Conservation (phyloP, 495 filamentous ascomycete genomes). For the Echria macrotheca region DNA sequence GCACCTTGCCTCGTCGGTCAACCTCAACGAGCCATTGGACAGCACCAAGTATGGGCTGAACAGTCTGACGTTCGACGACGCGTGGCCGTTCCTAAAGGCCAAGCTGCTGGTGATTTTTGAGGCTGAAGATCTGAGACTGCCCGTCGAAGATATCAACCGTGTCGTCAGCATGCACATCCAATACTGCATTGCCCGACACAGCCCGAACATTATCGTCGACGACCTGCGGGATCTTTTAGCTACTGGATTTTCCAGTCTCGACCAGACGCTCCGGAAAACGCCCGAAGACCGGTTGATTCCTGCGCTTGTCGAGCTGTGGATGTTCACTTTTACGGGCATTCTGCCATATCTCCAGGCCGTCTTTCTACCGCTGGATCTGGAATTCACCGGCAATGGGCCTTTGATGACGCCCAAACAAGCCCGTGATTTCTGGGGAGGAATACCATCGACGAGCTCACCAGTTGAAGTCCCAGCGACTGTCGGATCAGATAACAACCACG, state of each 20-base stretch:
- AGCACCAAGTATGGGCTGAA: slow-evolving; percentile 60
- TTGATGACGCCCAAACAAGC: slow-evolving; percentile 72
- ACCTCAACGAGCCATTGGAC: slow-evolving; percentile 44
- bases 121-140: slow-evolving; percentile 80
- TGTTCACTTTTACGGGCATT: slow-evolving; percentile 81
- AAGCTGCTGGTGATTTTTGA: slow-evolving; percentile 90
- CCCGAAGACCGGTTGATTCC: slow-evolving; percentile 81
- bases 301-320: slow-evolving; percentile 87
- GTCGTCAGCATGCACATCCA: slow-evolving; percentile 76
- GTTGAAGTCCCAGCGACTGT: slow-evolving; percentile 4
- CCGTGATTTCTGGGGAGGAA: slow-evolving; percentile 78
- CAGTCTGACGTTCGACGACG: slow-evolving; percentile 83
- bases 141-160: slow-evolving; percentile 91
- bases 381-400: slow-evolving; percentile 79
- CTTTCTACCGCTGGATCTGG: slow-evolving; percentile 88
- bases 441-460: slow-evolving; percentile 28
- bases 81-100: slow-evolving; percentile 90
- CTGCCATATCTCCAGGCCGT: slow-evolving; percentile 95
- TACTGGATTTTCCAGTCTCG: slow-evolving; percentile 80
- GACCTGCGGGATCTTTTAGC: slow-evolving; percentile 74
- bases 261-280: slow-evolving; percentile 68
- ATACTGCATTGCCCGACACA: slow-evolving; percentile 63
- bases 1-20: slow-evolving; percentile 27
- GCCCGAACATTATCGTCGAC: slow-evolving; percentile 64
- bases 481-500: neutral